Percentiles rank a stretch among this genome's conserved stretches.
Evolutionary conservation across 371 early-diverging fungal genomes (phyloP).

Genomic region (Syncephalastrum sp.): DNA sequence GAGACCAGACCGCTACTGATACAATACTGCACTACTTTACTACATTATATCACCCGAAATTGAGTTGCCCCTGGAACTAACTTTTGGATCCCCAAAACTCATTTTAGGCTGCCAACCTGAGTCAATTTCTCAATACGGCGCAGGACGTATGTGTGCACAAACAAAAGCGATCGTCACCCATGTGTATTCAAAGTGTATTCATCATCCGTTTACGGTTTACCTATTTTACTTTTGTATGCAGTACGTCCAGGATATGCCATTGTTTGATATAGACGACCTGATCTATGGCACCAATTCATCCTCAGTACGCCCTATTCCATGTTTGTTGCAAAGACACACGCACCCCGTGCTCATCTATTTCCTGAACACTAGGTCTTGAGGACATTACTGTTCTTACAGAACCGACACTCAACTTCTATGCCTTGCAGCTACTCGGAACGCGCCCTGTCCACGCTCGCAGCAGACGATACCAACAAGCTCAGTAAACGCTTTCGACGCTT

Average conservation of each 20-base stretch:
- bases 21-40: neutral
- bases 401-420: neutral
- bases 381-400: conserved; percentile 11
- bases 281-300: conserved; percentile 29
- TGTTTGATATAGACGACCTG: conserved; percentile 31
- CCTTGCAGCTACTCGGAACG: neutral
- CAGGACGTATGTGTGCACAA: conserved; percentile 20
- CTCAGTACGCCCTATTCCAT: conserved; percentile 18
- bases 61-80: neutral
- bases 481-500: conserved; percentile 1
- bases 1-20: neutral
- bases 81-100: neutral
- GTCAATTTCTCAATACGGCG: conserved; percentile 23
- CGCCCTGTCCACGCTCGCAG: neutral
- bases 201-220: neutral
- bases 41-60: neutral
- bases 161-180: neutral
- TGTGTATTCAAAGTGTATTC: neutral
- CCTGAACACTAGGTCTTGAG: conserved; percentile 8
- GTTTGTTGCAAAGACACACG: neutral
- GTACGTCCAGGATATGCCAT: conserved; percentile 26
- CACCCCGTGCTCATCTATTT: conserved; percentile 6
- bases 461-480: conserved; percentile 7
- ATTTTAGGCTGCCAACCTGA: conserved; percentile 24
- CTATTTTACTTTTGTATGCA: conserved; percentile 6